Conservation (phyloP, 2,329 filamentous ascomycete species). For the Sclerotinia glacialis region DNA sequence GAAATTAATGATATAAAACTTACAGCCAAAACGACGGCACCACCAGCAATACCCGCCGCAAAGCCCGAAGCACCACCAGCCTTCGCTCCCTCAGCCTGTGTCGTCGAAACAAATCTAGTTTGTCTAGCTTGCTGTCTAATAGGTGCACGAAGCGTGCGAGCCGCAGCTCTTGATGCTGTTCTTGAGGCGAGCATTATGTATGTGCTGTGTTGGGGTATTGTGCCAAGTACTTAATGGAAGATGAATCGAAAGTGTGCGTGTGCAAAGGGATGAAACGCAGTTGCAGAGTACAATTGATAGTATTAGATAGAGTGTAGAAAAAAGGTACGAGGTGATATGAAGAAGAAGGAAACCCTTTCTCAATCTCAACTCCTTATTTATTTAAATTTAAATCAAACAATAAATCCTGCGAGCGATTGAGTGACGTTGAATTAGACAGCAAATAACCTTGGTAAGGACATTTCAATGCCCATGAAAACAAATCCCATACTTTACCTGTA, state of each 20-base stretch:
- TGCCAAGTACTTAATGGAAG: neutral
- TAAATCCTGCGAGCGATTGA: too few relatives aligned
- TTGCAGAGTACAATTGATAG: conserved; percentile 1
- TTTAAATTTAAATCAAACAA: too few relatives aligned
- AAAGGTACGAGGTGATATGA: neutral
- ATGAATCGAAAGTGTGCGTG: neutral
- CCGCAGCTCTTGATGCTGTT: conserved; percentile 29
- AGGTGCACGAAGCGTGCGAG: conserved; percentile 24
- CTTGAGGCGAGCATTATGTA: conserved; percentile 31
- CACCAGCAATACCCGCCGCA: conserved; percentile 50
- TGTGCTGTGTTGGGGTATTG: neutral
- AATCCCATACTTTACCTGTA: neutral
- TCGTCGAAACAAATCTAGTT: conserved; percentile 31
- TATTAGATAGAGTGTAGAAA: neutral
- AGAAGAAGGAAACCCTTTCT: neutral
- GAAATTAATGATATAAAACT: neutral
- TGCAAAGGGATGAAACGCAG: neutral
- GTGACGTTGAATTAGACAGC: neutral
- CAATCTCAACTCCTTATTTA: neutral
- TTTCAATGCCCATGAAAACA: neutral
- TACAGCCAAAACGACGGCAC: conserved; percentile 45
- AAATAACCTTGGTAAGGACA: neutral
- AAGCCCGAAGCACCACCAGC: conserved; percentile 42
- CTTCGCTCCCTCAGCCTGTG: conserved; percentile 29
- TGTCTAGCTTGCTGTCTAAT: conserved; percentile 35